Percentiles rank a stretch among this genome's conserved stretches.
Evolutionary conservation across 257 asterid genomes (phyloP).

Genomic region (Solanum gandarillasii): DNA sequence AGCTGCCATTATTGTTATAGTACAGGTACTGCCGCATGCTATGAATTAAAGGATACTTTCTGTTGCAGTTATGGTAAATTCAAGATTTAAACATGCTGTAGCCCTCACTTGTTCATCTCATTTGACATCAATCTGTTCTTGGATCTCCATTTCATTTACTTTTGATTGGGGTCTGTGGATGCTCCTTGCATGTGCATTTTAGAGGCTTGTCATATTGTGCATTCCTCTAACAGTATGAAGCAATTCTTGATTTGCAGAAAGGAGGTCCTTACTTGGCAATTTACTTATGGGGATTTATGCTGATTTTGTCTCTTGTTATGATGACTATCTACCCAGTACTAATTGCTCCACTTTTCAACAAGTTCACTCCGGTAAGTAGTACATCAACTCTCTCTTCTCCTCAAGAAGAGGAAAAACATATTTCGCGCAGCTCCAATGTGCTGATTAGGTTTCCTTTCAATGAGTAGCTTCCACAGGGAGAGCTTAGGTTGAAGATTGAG

Average conservation of each 20-base stretch:
- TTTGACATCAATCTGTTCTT: neutral
- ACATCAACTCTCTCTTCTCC: neutral
- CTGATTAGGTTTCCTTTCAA: neutral
- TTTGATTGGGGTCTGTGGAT: neutral
- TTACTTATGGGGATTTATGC: slow-evolving; percentile 90
- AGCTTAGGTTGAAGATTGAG: slow-evolving; percentile 80
- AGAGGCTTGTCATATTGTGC: neutral
- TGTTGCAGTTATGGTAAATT: neutral
- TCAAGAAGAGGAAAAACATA: neutral
- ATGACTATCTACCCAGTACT: slow-evolving; percentile 89
- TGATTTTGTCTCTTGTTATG: slow-evolving; percentile 78
- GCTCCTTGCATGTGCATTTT: neutral
- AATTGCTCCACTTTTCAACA: slow-evolving; percentile 98
- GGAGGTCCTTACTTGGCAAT: slow-evolving; percentile 98
- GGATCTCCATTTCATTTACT: neutral
- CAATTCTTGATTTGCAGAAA: slow-evolving; percentile 54
- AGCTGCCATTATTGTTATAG: slow-evolving; percentile 84
- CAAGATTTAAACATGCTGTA: neutral
- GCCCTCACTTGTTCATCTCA: neutral
- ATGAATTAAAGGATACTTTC: neutral
- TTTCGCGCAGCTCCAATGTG: neutral
- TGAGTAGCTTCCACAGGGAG: slow-evolving; percentile 83
- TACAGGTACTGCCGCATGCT: slow-evolving; percentile 49
- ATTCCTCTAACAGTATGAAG: neutral
- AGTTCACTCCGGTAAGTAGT: slow-evolving; percentile 78